Percentiles rank a stretch among this genome's conserved stretches.
phyloP scores from a whole-genome alignment of 148 eudicot species.

The Salicornia ramosissima region DNA sequence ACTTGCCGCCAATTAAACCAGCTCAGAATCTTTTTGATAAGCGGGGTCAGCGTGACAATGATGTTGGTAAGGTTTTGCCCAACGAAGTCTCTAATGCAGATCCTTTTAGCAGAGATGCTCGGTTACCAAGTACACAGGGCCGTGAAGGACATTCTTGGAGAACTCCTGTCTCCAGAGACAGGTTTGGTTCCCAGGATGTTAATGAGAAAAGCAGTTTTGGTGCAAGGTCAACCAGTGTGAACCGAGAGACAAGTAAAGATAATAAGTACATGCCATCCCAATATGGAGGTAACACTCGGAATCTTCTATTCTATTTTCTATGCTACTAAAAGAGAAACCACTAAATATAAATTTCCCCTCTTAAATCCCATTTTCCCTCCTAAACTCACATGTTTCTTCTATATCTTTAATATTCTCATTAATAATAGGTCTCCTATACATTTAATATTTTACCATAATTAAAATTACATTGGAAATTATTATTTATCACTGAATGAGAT shows the following conservation, averaged over 20 bases:
- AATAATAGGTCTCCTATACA: too few relatives aligned
- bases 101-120: slow-evolving; percentile 36
- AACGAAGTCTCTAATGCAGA: slow-evolving; percentile 56
- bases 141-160: slow-evolving; percentile 53
- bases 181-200: slow-evolving; percentile 33
- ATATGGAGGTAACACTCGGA: too few relatives aligned
- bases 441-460: too few relatives aligned
- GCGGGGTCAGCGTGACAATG: slow-evolving; percentile 57
- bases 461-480: too few relatives aligned
- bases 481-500: too few relatives aligned
- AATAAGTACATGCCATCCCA: slow-evolving; percentile 30
- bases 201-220: slow-evolving; percentile 27
- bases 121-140: slow-evolving; percentile 46
- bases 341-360: too few relatives aligned
- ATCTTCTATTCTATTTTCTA: too few relatives aligned
- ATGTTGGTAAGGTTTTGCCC: slow-evolving; percentile 43
- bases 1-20: slow-evolving; percentile 55
- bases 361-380: too few relatives aligned
- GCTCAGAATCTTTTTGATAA: slow-evolving; percentile 48
- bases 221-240: slow-evolving; percentile 34
- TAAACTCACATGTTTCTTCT: too few relatives aligned
- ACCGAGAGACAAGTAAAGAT: slow-evolving; percentile 37
- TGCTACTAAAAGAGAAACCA: too few relatives aligned
- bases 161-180: slow-evolving; percentile 35
- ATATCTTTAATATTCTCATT: too few relatives aligned